Evolutionary conservation across 2,329 filamentous ascomycete species (phyloP), one percentile per base, ranked within the genome.

Genomic region (Ceratocystis cacaofunesta): DNA sequence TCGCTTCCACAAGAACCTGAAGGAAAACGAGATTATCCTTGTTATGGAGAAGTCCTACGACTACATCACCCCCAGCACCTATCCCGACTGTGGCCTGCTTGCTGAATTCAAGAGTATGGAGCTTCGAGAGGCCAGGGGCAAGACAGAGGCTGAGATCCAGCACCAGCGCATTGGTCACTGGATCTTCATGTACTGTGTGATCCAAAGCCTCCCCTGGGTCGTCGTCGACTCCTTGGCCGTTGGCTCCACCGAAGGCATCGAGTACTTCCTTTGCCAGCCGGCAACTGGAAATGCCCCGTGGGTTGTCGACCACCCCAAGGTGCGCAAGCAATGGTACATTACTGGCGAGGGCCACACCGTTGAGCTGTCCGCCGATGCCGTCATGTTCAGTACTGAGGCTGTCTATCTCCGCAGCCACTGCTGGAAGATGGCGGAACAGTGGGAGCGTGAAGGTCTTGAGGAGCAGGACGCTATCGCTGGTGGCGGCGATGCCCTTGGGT

Each of bases 31-130:
- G 71, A 80, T 92, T 55, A 83, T 85, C 17, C 81, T 87, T 22
- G 80, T 96, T 43, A 76, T 96, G n/a, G 85, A 87, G 72, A 86
- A 86, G 68, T 87, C 88, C 0, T 92, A 92, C 75, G 95, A 96
- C 69, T 82, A 84, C 57, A 89, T 92, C 69, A 85, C 85, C 1
- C 58, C 66, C 46, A 74, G 77, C 61, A 77, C 81, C 12, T 66
- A 66, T 46, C 60, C 58, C 36, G 64, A 66, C 12, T 62, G 41
- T 17, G 82, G 86, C 0, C 91, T 92, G 73, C 74, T 92, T 41
- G 78, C 84, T 4, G 81, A 83, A 30, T 92, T 89, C 75, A 84
- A 84, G 68, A 80, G 84, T 0, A 89, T 90, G 69, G 89, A 92
- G 74, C 76, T 80, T 44, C 85, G 85, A 60, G 85, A 89, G 68